A percentile compares a stretch with the other conserved stretches of the same genome.
These are phyloP conservation scores for Fusarium sarcochroum DNA, from an alignment of 2,329 filamentous ascomycete species.

Conservation along the genomic window DNA sequence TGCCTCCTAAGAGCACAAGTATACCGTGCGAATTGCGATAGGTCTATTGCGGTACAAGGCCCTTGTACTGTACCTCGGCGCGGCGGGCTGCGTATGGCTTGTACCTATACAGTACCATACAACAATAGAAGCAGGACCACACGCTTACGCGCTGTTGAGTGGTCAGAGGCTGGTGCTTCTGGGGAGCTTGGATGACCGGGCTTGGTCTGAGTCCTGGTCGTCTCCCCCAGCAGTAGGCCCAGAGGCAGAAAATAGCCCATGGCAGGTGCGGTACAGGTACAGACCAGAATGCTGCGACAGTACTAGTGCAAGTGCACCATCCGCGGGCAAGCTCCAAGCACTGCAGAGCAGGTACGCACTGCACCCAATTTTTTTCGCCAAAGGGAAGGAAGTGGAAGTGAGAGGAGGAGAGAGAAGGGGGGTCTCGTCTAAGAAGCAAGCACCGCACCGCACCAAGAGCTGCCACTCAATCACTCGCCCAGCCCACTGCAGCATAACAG, in stretches of 20 bases:
- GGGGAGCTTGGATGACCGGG: constrained; percentile 44
- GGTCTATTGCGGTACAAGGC: constrained; percentile 49
- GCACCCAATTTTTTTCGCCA: constrained; percentile 48
- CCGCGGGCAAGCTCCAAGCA: constrained; percentile 36
- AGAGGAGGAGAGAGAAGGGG: constrained; percentile 15
- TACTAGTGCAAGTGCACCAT: constrained; percentile 40
- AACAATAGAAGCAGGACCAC: constrained; percentile 47
- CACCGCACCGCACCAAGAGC: constrained; percentile 35
- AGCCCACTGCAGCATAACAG: constrained; percentile 44
- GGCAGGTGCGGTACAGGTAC: constrained; percentile 42
- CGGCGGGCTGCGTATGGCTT: constrained; percentile 49
- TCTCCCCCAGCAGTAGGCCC: constrained; percentile 33
- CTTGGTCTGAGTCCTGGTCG: constrained; percentile 41
- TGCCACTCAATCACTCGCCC: constrained; percentile 42
- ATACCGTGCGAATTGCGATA: constrained; percentile 53
- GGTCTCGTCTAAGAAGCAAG: constrained; percentile 48
- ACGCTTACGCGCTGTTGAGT: constrained; percentile 41
- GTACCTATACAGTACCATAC: constrained; percentile 59
- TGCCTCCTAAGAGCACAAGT: constrained; percentile 44
- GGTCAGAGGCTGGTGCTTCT: constrained; percentile 41
- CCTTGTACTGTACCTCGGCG: constrained; percentile 56
- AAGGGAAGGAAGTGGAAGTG: constrained; percentile 38
- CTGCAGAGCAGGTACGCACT: constrained; percentile 38
- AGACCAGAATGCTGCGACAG: constrained; percentile 39
- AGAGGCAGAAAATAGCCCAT: constrained; percentile 32